phyloP scores from a whole-genome alignment of 2,329 filamentous ascomycete genomes.

The Fusarium sp. region DNA sequence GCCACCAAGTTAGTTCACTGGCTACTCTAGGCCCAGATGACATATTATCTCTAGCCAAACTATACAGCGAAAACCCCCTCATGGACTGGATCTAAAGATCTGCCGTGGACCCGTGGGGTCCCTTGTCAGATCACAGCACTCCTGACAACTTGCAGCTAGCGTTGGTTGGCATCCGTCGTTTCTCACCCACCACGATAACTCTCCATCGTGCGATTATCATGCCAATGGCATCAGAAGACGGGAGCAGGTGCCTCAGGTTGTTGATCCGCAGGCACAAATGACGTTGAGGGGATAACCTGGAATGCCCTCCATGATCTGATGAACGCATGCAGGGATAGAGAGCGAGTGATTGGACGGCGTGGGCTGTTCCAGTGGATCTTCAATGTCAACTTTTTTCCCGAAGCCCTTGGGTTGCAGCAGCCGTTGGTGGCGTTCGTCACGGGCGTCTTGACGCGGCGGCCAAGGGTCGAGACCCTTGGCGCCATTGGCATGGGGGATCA shows the following conservation, averaged over 20 bases:
- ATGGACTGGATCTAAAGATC: not conserved
- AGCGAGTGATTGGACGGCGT: not conserved
- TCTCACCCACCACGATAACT: not conserved
- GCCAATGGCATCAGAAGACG: not conserved
- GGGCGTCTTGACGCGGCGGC: not conserved
- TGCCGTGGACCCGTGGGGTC: not conserved
- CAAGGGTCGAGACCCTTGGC: not conserved
- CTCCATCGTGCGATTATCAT: not conserved
- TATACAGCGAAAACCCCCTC: not conserved
- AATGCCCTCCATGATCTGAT: not conserved
- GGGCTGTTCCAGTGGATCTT: not conserved
- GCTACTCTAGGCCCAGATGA: not conserved
- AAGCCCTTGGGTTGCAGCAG: not conserved
- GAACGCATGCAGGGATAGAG: not conserved
- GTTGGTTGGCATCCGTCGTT: not conserved
- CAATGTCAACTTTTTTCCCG: not conserved
- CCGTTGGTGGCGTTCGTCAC: not conserved
- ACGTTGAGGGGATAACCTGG: not conserved
- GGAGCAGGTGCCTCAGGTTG: not conserved
- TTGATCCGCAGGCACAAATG: not conserved
- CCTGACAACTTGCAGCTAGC: not conserved
- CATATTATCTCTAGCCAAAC: not conserved
- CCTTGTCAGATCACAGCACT: not conserved
- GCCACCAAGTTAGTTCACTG: not conserved
- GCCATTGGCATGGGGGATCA: not conserved